These are phyloP conservation scores for Glycine latifolia DNA, from an alignment of 306 rosid species.

Conservation along the genomic window DNA sequence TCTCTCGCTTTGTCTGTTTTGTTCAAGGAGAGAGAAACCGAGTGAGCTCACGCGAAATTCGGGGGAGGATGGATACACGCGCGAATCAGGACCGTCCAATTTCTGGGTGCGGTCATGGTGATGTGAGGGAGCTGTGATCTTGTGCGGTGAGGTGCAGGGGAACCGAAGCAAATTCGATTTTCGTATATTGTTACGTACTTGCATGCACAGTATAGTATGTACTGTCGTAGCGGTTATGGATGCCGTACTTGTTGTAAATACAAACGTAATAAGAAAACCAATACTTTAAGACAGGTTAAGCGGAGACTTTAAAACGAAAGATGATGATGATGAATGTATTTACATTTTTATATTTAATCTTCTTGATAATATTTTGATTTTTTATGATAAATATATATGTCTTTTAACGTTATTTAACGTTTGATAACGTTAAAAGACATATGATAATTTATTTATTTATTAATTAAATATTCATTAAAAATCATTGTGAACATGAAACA, in stretches of 20 bases:
- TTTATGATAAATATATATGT: too few relatives aligned
- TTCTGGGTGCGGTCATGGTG: background rate
- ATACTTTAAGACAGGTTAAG: too few relatives aligned
- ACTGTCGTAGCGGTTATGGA: too few relatives aligned
- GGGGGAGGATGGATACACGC: slow-evolving; percentile 17
- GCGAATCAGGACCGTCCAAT: slow-evolving; percentile 33
- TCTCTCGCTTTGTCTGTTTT: slow-evolving; percentile 23
- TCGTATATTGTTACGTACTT: slow-evolving; percentile 2
- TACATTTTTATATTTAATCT: background rate
- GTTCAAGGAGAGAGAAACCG: slow-evolving; percentile 23
- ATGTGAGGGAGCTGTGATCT: slow-evolving; percentile 11
- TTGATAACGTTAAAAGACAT: too few relatives aligned
- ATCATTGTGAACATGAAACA: too few relatives aligned
- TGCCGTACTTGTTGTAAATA: too few relatives aligned
- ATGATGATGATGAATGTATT: background rate
- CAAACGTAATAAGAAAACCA: too few relatives aligned
- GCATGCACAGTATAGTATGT: background rate
- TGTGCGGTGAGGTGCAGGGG: slow-evolving; percentile 38
- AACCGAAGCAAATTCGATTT: slow-evolving; percentile 27
- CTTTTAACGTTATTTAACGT: too few relatives aligned
- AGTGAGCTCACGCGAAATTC: slow-evolving; percentile 46
- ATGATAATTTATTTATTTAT: too few relatives aligned
- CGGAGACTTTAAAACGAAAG: too few relatives aligned
- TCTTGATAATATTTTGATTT: too few relatives aligned
- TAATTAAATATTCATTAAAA: too few relatives aligned